These are phyloP conservation scores for Pseudogymnoascus sp. DNA, from an alignment of 2,329 filamentous ascomycete species.

Conservation along the genomic window DNA sequence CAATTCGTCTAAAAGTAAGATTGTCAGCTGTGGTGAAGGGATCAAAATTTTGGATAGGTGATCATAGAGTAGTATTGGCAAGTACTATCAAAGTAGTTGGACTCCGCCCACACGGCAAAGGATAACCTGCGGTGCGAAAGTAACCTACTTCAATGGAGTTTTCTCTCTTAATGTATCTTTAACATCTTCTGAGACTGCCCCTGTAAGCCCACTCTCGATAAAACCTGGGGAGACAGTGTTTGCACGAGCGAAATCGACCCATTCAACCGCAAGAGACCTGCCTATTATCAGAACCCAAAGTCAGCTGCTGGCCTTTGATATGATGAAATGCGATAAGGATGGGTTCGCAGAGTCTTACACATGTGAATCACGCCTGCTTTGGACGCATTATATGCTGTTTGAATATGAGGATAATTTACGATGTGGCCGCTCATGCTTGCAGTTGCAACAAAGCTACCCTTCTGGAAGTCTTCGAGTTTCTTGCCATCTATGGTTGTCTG, in stretches of 20 bases:
- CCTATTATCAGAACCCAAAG: slow-evolving; percentile 26
- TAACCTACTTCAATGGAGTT: no score
- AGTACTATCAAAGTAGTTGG: no score
- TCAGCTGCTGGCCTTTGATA: no score
- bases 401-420: slow-evolving; percentile 52
- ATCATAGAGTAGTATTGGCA: no score
- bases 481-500: slow-evolving; percentile 28
- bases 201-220: slow-evolving; percentile 56
- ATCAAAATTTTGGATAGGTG: no score
- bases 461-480: slow-evolving; percentile 42
- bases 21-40: no score
- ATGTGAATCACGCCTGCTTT: slow-evolving; percentile 61
- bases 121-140: no score
- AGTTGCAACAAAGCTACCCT: slow-evolving; percentile 56
- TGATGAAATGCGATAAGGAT: no score
- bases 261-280: slow-evolving; percentile 57
- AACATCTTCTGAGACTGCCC: no score
- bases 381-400: slow-evolving; percentile 55
- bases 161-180: no score
- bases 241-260: slow-evolving; percentile 59
- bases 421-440: slow-evolving; percentile 52
- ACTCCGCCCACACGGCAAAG: no score
- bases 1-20: no score
- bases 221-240: slow-evolving; percentile 61
- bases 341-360: slow-evolving; percentile 10